Evolutionary conservation across 164 flowering plant species (phyloP).

Genomic region (Buxus sempervirens): DNA sequence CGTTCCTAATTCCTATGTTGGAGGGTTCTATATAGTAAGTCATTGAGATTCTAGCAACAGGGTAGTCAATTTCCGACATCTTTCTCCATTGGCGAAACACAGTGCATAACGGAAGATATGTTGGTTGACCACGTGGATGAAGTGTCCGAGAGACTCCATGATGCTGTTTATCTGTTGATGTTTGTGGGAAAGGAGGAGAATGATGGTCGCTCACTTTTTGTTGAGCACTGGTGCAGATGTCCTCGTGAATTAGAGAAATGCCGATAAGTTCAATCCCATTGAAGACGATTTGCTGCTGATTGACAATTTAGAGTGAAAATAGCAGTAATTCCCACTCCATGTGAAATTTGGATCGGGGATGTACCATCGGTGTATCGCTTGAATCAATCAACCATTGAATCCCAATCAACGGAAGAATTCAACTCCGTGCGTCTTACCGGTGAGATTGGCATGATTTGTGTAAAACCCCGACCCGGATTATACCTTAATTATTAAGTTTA

Average conservation of each 20-base stretch:
- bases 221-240: constrained; percentile 42
- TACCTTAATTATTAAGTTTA: too few species aligned
- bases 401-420: too few species aligned
- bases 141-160: constrained; percentile 31
- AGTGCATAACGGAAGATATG: constrained; percentile 21
- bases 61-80: constrained; percentile 34
- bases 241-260: constrained; percentile 54
- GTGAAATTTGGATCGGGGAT: too few species aligned
- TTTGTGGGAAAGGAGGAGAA: constrained; percentile 45
- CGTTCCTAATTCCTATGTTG: constrained; percentile 80
- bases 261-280: too few species aligned
- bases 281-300: too few species aligned
- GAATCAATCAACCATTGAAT: too few species aligned
- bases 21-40: constrained; percentile 52
- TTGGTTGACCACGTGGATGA: constrained; percentile 26
- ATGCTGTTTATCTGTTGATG: constrained; percentile 36
- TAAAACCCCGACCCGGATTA: too few species aligned
- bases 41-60: constrained; percentile 54
- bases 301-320: too few species aligned
- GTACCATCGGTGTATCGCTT: too few species aligned
- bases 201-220: constrained; percentile 36
- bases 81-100: constrained; percentile 68
- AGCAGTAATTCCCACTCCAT: too few species aligned
- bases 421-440: too few species aligned
- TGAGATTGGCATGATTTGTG: too few species aligned